Base-by-base conservation (phyloP, 2,329 filamentous ascomycete genomes). In the Ophiostoma australiae region DNA sequence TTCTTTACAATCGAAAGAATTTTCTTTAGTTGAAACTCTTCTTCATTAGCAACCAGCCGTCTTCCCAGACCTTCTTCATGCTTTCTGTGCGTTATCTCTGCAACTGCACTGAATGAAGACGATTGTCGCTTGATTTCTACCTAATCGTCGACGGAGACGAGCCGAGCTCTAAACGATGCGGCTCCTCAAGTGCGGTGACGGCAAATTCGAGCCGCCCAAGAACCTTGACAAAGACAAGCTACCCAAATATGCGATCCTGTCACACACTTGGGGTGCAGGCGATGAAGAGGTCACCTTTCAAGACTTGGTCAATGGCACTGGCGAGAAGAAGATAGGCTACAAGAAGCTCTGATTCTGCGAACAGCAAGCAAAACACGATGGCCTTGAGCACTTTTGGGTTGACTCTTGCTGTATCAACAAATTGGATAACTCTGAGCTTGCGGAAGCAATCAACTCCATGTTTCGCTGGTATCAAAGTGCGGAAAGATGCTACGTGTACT, bases 271-370 rank as follows among this genome's bases (percentile, higher is more conserved):
- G 61, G 61, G 61, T 17, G 15, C 31, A 17, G 70, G 68, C 58
- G 10, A 31, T 15, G 61, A 66, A n/a, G 35, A 61, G n/a, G 69
- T 74, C 2, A 66, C 71, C 15, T 71, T 75, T 7, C 70, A 35
- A 17, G 61, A 65, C 31, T 8, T 72, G n/a, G 68, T 11, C 7
- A 11, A 58, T 1, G 52, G n/a, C n/a, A 58, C 52, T 8, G n/a
- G 13, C n/a, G 8, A 11, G 6, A 27, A 15, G 5, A 58, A 58
- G 52, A 58, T 11, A n/a, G 52, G 52, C n/a, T 58, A 23, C n/a
- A 1, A 58, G 2, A 58, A 58, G 52, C 52, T 58, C 52, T 20
- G 8, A 13, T 58, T 58, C 8, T 58, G 52, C 52, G n/a, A 23
- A 27, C 13, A 23, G 23, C 52, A 58, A 27, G 52, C 52, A 13